Percentiles rank a stretch among this genome's conserved stretches.
Evolutionary conservation across 441 rosid species (phyloP).

Genomic region (Metrosideros polymorpha): DNA sequence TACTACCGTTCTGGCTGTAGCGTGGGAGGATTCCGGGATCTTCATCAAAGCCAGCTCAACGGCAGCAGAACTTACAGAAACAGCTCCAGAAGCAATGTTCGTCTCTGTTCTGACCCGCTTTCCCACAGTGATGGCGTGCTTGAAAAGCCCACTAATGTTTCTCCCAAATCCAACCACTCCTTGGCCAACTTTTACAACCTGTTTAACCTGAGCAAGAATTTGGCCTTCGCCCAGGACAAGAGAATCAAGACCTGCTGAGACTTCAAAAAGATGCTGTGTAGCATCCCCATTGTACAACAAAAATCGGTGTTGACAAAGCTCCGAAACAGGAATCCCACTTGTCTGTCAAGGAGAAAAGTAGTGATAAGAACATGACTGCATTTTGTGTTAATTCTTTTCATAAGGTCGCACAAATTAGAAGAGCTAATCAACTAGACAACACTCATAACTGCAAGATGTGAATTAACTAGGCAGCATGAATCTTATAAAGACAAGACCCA

Average conservation of each 20-base stretch:
- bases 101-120: conserved; percentile 93
- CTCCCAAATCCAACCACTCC: conserved; percentile 91
- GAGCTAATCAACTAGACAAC: not conserved
- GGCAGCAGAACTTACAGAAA: conserved; percentile 92
- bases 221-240: conserved; percentile 97
- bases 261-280: conserved; percentile 84
- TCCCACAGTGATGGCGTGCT: conserved; percentile 88
- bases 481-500: not conserved
- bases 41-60: conserved; percentile 88
- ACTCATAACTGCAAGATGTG: not conserved
- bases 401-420: not conserved
- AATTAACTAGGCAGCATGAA: not conserved
- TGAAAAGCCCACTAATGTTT: conserved; percentile 79
- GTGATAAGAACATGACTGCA: conserved; percentile 1
- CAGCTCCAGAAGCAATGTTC: conserved; percentile 85
- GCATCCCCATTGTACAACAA: conserved; percentile 74
- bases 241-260: conserved; percentile 92
- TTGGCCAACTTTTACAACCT: conserved; percentile 83
- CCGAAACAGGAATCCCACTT: conserved; percentile 81
- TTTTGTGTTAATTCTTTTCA: not conserved
- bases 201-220: conserved; percentile 96
- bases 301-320: conserved; percentile 73
- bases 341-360: conserved; percentile 36
- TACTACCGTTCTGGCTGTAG: conserved; percentile 66
- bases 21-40: conserved; percentile 50